Percentiles rank a stretch among this genome's conserved stretches.
These are phyloP conservation scores for Dittrichia graveolens DNA, from an alignment of 129 eudicot genomes.

Conservation along the genomic window DNA sequence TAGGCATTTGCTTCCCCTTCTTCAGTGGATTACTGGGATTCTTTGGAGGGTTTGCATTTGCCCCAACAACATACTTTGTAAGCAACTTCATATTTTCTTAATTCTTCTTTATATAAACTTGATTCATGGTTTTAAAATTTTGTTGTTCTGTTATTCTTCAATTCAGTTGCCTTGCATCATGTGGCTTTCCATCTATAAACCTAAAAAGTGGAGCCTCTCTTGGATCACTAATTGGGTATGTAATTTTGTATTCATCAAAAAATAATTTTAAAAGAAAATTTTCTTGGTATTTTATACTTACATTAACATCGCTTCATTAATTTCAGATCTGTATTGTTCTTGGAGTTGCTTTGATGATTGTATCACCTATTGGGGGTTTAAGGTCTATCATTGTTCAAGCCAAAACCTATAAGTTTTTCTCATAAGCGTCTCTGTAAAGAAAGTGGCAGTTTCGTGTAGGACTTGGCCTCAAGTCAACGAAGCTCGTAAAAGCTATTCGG, in stretches of 20 bases:
- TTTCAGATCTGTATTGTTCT: conserved; percentile 70
- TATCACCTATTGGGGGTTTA: conserved; percentile 84
- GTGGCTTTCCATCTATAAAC: conserved; percentile 82
- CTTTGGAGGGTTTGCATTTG: conserved; percentile 77
- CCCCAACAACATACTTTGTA: conserved; percentile 74
- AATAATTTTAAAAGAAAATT: not conserved
- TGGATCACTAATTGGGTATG: conserved; percentile 86
- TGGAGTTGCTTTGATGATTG: conserved; percentile 62
- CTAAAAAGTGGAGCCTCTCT: conserved; percentile 64
- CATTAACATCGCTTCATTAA: not conserved
- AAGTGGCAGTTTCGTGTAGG: not conserved
- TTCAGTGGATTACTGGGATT: conserved; percentile 66
- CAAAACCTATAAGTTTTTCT: conserved; percentile 62
- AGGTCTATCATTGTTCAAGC: conserved; percentile 72
- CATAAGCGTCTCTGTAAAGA: conserved; percentile 30
- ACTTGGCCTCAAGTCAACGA: conserved; percentile 21
- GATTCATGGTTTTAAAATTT: not conserved
- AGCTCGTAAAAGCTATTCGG: conserved; percentile 15
- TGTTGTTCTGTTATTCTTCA: not conserved
- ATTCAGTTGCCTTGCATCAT: conserved; percentile 85
- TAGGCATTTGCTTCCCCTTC: conserved; percentile 67
- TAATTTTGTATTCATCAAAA: not conserved
- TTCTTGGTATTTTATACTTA: not conserved
- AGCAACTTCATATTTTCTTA: conserved; percentile 29
- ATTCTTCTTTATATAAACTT: not conserved